Percentiles rank a stretch among this genome's conserved stretches.
phyloP scores from a whole-genome alignment of 129 eudicot genomes.

The Flaveria ramosissima region DNA sequence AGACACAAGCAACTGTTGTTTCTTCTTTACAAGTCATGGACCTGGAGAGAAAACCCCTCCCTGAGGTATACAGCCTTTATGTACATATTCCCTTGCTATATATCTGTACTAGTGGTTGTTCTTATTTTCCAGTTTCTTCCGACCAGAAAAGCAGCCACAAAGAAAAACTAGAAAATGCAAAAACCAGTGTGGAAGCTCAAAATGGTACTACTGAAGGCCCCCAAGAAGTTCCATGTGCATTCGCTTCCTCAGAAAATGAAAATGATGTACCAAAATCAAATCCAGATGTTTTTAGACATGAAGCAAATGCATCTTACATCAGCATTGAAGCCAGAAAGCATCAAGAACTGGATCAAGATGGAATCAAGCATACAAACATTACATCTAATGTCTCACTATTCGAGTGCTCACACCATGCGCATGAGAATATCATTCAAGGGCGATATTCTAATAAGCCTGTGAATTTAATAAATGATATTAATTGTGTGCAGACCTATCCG shows the following conservation, averaged over 20 bases:
- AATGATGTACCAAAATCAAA: conserved; percentile 30
- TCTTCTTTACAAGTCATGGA: conserved; percentile 50
- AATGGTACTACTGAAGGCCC: conserved; percentile 37
- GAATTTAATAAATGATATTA: conserved; percentile 36
- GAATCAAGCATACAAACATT: conserved; percentile 30
- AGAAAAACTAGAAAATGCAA: conserved; percentile 33
- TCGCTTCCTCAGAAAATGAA: conserved; percentile 42
- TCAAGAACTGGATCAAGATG: conserved; percentile 41
- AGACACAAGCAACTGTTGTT: conserved; percentile 35
- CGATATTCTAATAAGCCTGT: conserved; percentile 38
- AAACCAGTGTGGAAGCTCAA: conserved; percentile 33
- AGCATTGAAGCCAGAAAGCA: conserved; percentile 47
- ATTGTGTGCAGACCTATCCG: conserved; percentile 50
- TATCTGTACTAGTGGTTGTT: background rate
- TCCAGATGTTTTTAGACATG: conserved; percentile 42
- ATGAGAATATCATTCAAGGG: conserved; percentile 35
- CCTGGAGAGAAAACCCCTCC: conserved; percentile 57
- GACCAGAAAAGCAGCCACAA: conserved; percentile 49
- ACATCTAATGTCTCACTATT: conserved; percentile 37
- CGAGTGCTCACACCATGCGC: conserved; percentile 21
- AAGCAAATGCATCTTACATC: conserved; percentile 46
- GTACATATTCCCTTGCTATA: background rate
- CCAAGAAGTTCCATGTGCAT: conserved; percentile 45
- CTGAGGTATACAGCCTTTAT: conserved; percentile 54
- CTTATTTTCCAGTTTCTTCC: conserved; percentile 23